A percentile compares a stretch with the other conserved stretches of the same genome.
Conservation (phyloP, 2,329 filamentous ascomycete species). For the Dendryphion nanum region DNA sequence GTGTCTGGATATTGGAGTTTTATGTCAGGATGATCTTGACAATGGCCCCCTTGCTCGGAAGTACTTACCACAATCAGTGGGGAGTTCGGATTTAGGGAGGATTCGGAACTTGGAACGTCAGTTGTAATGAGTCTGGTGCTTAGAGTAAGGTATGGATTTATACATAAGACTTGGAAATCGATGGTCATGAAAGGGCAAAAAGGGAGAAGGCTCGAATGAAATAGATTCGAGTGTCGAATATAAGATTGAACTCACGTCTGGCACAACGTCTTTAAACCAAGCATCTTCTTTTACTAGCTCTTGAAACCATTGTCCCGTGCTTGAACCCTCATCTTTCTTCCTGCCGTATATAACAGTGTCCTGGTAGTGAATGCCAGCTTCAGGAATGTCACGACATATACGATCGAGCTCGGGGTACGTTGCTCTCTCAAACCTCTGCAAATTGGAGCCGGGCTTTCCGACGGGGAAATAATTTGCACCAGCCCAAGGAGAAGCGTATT, state of each 20-base stretch:
- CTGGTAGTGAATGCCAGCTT: slow-evolving; percentile 80
- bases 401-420: slow-evolving; percentile 47
- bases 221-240: not conserved
- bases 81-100: slow-evolving; percentile 56
- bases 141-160: no score
- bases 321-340: slow-evolving; percentile 59
- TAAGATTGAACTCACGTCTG: slow-evolving; percentile 62
- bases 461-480: slow-evolving; percentile 71
- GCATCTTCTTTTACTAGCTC: slow-evolving; percentile 66
- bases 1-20: no score
- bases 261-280: slow-evolving; percentile 71
- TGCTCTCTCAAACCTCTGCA: slow-evolving; percentile 42
- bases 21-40: no score
- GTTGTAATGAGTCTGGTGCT: no score
- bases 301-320: slow-evolving; percentile 61
- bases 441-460: slow-evolving; percentile 39
- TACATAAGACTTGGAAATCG: no score
- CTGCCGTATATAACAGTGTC: slow-evolving; percentile 58
- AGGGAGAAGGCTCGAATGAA: not conserved
- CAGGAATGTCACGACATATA: slow-evolving; percentile 61
- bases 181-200: not conserved
- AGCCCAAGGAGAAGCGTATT: slow-evolving; percentile 88
- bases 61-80: slow-evolving; percentile 59
- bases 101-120: slow-evolving; percentile 59
- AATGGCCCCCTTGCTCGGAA: no score